phyloP scores from a whole-genome alignment of 2,329 filamentous ascomycete genomes.

The Acephala macrosclerotiorum region DNA sequence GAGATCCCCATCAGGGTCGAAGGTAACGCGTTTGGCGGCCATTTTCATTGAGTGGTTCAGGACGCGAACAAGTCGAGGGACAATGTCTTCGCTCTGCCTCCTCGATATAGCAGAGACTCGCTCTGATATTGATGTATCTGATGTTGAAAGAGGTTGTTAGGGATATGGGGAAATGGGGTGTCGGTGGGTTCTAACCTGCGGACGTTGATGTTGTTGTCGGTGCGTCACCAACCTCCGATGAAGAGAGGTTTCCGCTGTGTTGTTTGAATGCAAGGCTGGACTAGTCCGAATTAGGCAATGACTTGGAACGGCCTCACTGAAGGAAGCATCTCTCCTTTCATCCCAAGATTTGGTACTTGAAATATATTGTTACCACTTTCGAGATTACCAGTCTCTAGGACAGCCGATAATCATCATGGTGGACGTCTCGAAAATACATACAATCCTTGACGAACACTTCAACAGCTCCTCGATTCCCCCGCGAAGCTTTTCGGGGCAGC shows the following conservation, averaged over 20 bases:
- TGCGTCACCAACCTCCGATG: background rate
- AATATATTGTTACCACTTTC: too few species aligned
- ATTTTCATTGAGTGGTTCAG: background rate
- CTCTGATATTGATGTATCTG: background rate
- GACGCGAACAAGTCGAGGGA: background rate
- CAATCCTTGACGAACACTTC: background rate
- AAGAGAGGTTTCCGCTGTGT: background rate
- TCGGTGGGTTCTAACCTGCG: background rate
- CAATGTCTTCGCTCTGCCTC: background rate
- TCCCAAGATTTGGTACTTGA: too few species aligned
- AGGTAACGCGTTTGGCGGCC: constrained; percentile 9
- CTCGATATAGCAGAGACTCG: background rate
- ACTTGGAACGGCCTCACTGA: too few species aligned
- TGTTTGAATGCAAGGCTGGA: background rate
- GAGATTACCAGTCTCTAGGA: too few species aligned
- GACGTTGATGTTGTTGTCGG: background rate
- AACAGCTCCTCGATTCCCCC: background rate
- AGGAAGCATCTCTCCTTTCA: too few species aligned
- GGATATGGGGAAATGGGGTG: background rate
- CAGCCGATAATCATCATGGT: background rate
- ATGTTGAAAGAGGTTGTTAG: background rate
- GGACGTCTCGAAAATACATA: background rate
- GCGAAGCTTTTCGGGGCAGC: too few species aligned
- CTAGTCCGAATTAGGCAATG: background rate
- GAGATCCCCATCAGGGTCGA: constrained; percentile 28